Percentiles rank a stretch among this genome's conserved stretches.
phyloP scores from a whole-genome alignment of 2,329 filamentous ascomycete genomes.

The Orbilia javanica region DNA sequence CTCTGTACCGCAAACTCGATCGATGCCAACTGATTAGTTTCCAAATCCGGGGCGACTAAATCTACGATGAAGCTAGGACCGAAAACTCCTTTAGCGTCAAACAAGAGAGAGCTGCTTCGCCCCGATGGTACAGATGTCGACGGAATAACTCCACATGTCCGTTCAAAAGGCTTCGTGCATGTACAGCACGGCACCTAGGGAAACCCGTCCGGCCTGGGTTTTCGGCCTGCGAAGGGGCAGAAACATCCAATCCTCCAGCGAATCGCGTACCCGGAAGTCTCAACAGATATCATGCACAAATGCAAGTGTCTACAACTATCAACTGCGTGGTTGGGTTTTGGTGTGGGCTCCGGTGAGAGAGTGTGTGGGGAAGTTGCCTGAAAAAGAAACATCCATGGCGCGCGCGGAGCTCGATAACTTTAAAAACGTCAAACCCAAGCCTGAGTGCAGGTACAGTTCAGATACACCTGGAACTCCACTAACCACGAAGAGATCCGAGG shows the following conservation, averaged over 20 bases:
- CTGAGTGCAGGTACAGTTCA: constrained; percentile 50
- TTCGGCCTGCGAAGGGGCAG: constrained; percentile 44
- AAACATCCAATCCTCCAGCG: constrained; percentile 16
- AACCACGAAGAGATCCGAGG: constrained; percentile 39
- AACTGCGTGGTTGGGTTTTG: constrained; percentile 24
- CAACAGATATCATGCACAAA: constrained; percentile 24
- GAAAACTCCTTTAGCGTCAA: constrained; percentile 38
- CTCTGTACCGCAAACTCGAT: constrained; percentile 12
- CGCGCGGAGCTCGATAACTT: constrained; percentile 59
- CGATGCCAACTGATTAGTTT: constrained; percentile 46
- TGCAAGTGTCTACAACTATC: constrained; percentile 17
- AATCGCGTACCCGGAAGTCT: constrained; percentile 33
- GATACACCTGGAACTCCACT: constrained; percentile 51
- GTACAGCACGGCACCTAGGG: constrained; percentile 48
- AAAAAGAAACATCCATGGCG: constrained; percentile 56
- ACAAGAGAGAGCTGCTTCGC: constrained; percentile 37
- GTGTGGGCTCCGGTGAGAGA: constrained; percentile 16
- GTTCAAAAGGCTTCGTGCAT: constrained; percentile 44
- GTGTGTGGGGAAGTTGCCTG: constrained; percentile 52
- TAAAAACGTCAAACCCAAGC: constrained; percentile 55
- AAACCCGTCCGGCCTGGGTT: constrained; percentile 18
- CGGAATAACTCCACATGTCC: constrained; percentile 57
- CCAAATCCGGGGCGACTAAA: constrained; percentile 55
- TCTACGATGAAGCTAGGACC: constrained; percentile 36
- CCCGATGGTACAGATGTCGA: constrained; percentile 38